A percentile compares a stretch with the other conserved stretches of the same genome.
These are phyloP conservation scores for Yarrowia divulgata DNA, from an alignment of 805 yeast genomes.

Conservation along the genomic window DNA sequence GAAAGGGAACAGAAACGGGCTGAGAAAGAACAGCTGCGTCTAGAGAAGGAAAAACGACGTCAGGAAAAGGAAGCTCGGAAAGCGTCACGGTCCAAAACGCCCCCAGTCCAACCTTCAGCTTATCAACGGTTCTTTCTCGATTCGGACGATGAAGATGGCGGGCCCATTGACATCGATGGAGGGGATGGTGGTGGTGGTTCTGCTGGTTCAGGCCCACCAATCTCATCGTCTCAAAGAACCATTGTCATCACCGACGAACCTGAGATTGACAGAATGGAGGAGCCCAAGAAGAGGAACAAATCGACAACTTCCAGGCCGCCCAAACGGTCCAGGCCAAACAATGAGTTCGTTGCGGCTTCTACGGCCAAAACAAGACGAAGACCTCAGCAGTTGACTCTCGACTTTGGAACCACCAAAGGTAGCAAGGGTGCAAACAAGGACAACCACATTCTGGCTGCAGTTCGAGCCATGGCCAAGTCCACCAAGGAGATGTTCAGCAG, in stretches of 20 bases:
- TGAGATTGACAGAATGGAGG: conserved; percentile 30
- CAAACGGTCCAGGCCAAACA: not conserved
- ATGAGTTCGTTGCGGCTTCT: conserved; percentile 9
- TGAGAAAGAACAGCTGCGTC: conserved; percentile 4
- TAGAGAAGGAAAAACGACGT: conserved; percentile 8
- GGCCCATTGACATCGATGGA: not conserved
- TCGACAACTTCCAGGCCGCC: not conserved
- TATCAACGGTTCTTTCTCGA: conserved; percentile 21
- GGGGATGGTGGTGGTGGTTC: not conserved
- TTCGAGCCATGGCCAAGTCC: conserved; percentile 12
- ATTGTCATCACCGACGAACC: not conserved
- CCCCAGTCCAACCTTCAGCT: not conserved
- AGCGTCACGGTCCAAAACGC: not conserved
- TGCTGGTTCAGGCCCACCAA: not conserved
- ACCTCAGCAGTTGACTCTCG: conserved; percentile 14
- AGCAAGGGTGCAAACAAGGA: not conserved
- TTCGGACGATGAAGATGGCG: conserved; percentile 26
- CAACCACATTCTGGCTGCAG: not conserved
- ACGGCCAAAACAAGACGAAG: conserved; percentile 10
- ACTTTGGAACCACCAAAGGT: not conserved
- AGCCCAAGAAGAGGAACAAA: not conserved
- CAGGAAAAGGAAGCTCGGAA: conserved; percentile 12
- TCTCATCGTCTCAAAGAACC: not conserved
- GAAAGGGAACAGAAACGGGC: conserved; percentile 12
- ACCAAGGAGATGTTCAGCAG: not conserved